A percentile compares a stretch with the other conserved stretches of the same genome.
These are phyloP conservation scores for Trypanosomatidae sp. DNA, from an alignment of 208 protist genomes.

Conservation along the genomic window DNA sequence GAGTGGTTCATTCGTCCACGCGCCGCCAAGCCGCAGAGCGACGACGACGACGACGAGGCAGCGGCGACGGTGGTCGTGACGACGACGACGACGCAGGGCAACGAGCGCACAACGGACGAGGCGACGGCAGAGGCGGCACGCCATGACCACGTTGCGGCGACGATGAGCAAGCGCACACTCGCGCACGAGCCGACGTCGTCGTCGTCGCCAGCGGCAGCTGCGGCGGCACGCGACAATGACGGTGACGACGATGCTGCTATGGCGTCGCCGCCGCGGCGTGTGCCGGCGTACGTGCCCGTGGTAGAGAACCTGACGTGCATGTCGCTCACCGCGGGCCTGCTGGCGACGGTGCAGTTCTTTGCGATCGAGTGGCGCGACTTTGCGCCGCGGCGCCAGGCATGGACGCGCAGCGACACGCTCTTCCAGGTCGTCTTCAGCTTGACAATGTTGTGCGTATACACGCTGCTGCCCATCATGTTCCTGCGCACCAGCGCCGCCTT, in stretches of 20 bases:
- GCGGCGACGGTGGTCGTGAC: no score
- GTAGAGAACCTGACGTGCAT: conserved; percentile 67
- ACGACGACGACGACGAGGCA: no score
- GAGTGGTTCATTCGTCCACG: conserved; percentile 78
- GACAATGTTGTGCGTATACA: conserved; percentile 75
- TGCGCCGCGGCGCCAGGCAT: conserved; percentile 14
- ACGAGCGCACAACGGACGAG: no score
- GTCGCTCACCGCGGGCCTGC: conserved; percentile 49
- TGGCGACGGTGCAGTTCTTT: conserved; percentile 73
- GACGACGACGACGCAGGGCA: no score
- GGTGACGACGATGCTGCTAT: not conserved
- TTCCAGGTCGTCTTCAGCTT: conserved; percentile 75
- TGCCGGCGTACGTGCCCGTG: conserved; percentile 54
- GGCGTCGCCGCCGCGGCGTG: no score
- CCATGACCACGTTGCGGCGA: no score
- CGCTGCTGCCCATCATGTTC: conserved; percentile 54
- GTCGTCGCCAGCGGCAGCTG: no score
- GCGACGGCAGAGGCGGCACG: no score
- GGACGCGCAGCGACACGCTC: conserved; percentile 48
- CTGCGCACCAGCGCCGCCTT: conserved; percentile 62
- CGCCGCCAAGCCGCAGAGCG: not conserved
- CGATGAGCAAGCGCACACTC: no score
- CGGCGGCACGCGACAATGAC: not conserved
- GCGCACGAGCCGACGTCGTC: no score
- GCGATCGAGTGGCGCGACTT: conserved; percentile 57